phyloP scores from a whole-genome alignment of 2,329 filamentous ascomycete genomes.

The Microdochium nivale region DNA sequence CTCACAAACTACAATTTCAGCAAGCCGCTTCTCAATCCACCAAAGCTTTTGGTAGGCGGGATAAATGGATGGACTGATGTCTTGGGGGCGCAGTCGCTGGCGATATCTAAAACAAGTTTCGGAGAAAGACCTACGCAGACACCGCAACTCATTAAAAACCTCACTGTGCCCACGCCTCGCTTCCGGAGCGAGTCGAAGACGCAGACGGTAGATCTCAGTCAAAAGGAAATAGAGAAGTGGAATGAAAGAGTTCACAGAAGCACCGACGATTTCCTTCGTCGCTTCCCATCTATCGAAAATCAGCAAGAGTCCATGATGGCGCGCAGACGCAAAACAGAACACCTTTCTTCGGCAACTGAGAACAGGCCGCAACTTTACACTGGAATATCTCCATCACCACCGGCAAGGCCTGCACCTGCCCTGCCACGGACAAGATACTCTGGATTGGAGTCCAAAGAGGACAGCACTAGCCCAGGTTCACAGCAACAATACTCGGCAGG shows the following conservation, averaged over 20 bases:
- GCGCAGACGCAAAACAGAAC: slow-evolving; percentile 12
- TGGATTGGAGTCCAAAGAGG: slow-evolving; percentile 44
- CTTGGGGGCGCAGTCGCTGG: slow-evolving; percentile 60
- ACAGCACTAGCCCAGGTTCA: slow-evolving; percentile 27
- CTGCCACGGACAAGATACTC: slow-evolving; percentile 68
- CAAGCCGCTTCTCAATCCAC: slow-evolving; percentile 62
- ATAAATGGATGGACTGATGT: slow-evolving; percentile 79
- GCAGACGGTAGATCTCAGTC: slow-evolving; percentile 35
- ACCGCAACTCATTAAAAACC: slow-evolving; percentile 6
- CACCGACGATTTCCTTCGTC: slow-evolving; percentile 71
- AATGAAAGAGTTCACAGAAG: slow-evolving; percentile 53
- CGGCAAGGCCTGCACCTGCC: slow-evolving; percentile 59
- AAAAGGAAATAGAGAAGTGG: slow-evolving; percentile 73
- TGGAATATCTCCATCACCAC: slow-evolving; percentile 43
- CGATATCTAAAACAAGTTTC: slow-evolving; percentile 24
- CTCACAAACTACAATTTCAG: slow-evolving; percentile 77
- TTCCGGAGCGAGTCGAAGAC: slow-evolving; percentile 33
- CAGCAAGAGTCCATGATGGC: slow-evolving; percentile 53
- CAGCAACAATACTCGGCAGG: slow-evolving; percentile 27
- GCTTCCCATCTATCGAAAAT: slow-evolving; percentile 65
- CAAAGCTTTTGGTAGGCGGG: slow-evolving; percentile 74
- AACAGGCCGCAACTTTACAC: slow-evolving; percentile 28
- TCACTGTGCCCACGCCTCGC: slow-evolving; percentile 7
- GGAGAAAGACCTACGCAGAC: slow-evolving; percentile 4
- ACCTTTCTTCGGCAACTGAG: slow-evolving; percentile 20